These are phyloP conservation scores for Pedinophyceae sp. DNA, from an alignment of 139 green algal species.

Conservation along the genomic window DNA sequence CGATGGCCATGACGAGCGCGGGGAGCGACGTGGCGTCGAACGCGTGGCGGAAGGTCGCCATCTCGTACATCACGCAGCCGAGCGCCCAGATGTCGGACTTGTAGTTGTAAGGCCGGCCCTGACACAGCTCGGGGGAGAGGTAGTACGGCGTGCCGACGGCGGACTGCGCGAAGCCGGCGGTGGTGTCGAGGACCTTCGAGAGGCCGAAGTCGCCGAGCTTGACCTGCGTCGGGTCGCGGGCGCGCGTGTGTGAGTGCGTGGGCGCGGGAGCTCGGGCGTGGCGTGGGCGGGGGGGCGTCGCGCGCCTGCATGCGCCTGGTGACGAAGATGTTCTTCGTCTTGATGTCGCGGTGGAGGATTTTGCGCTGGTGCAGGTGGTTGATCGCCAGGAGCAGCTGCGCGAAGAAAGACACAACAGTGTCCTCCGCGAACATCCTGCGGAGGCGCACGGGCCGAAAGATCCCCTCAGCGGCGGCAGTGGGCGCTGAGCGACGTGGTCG, in stretches of 20 bases:
- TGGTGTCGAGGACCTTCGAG: slow-evolving; percentile 8
- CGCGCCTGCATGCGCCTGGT: too few species aligned
- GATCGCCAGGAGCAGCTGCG: slow-evolving; percentile 7
- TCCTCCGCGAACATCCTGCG: slow-evolving; percentile 6
- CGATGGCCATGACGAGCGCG: slow-evolving; percentile 15
- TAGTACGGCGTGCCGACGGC: slow-evolving; percentile 12
- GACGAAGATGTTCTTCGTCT: slow-evolving; percentile 17
- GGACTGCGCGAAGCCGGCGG: slow-evolving; percentile 3
- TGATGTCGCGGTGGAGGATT: slow-evolving; percentile 17
- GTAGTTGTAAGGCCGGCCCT: slow-evolving; percentile 10
- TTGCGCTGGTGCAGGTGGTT: slow-evolving; percentile 13
- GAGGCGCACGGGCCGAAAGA: background rate
- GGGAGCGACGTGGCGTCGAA: slow-evolving; percentile 16
- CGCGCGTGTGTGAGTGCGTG: too few species aligned
- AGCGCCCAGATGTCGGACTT: slow-evolving; percentile 12
- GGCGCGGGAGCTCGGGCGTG: too few species aligned
- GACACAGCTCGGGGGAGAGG: slow-evolving; percentile 13
- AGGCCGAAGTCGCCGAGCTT: slow-evolving; percentile 12
- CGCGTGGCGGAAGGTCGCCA: slow-evolving; percentile 15
- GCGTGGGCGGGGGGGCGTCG: too few species aligned
- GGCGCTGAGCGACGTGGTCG: too few species aligned
- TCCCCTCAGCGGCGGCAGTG: too few species aligned
- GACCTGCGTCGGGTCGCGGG: background rate
- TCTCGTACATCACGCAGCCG: slow-evolving; percentile 17
- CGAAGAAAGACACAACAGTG: slow-evolving; percentile 4